Evolutionary conservation across 495 filamentous ascomycete species (phyloP), one percentile per base, ranked within the genome.

Genomic region (Penicillium subrubescens): DNA sequence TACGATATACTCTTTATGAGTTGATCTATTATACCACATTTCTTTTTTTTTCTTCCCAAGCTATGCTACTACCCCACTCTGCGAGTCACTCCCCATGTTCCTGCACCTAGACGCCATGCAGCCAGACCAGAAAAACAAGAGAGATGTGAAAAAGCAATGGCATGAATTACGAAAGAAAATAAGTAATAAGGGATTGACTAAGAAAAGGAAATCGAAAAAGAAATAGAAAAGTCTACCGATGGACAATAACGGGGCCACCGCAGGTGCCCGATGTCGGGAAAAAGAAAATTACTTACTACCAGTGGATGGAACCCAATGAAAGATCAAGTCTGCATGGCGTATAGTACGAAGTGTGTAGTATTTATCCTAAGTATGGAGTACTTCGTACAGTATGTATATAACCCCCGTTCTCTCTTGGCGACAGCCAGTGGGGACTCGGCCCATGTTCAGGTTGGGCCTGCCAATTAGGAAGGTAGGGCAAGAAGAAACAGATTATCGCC

Each of bases 201-300:
- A 23, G 12, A 29, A 41, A 3, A 51, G 15, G 23, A 33, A 46
- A 48, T 19, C 12, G n/a, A 31, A 11, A 35, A 17, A 57, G 15
- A 8, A 31, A 17, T 14, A 43, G 11, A 19, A 31, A 43, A 41
- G 19, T n/a, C 8, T 8, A 19, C 41, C 17, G 8, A 61, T 52
- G 59, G 34, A 7, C 53, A 35, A 35, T 33, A 11, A 14, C 27
- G 37, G 37, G 7, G 25, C 44, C 23, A 44, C 44, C 56, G 62
- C 35, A 31, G 43, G 59, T 27, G 46, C 52, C 68, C 68, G 68
- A 71, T 63, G 63, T 71, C 68, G 68, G 68, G 60, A 65, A 56
- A 63, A 58, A 39, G 59, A 68, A 56, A 61, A 58, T 34, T 41
- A 34, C 34, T 44, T 25, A 10, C 50, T 23, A 46, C 35, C 46